A percentile compares a stretch with the other conserved stretches of the same genome.
phyloP scores from a whole-genome alignment of 2,329 filamentous ascomycete genomes.

The Albifimbria verrucaria region DNA sequence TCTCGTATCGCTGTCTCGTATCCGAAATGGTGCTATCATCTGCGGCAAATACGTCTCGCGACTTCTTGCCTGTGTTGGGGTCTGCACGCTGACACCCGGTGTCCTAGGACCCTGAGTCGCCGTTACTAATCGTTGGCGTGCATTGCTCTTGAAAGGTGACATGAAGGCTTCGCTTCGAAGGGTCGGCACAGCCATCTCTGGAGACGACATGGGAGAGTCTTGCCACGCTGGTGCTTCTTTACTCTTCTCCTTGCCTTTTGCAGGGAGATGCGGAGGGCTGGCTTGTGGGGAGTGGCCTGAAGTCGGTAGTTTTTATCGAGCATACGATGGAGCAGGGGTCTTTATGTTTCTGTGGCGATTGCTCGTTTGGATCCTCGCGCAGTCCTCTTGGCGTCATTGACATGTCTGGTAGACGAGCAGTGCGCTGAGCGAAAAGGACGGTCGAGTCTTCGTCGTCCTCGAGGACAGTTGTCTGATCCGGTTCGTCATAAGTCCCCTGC shows the following conservation, averaged over 20 bases:
- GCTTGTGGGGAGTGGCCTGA: constrained; percentile 81
- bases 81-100: constrained; percentile 83
- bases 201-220: constrained; percentile 65
- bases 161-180: constrained; percentile 83
- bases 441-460: constrained; percentile 43
- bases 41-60: constrained; percentile 44
- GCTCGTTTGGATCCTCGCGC: constrained; percentile 25
- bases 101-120: constrained; percentile 56
- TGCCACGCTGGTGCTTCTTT: constrained; percentile 42
- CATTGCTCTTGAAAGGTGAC: constrained; percentile 59
- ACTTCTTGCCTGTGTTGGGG: constrained; percentile 55
- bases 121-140: constrained; percentile 38
- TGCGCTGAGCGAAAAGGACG: constrained; percentile 48
- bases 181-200: constrained; percentile 77
- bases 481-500: constrained; percentile 41
- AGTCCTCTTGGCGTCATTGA: constrained; percentile 57
- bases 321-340: constrained; percentile 89
- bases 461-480: constrained; percentile 31
- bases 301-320: constrained; percentile 94
- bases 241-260: constrained; percentile 34
- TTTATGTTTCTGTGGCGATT: constrained; percentile 38
- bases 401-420: constrained; percentile 57
- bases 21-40: constrained; percentile 17
- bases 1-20: constrained; percentile 46
- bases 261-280: constrained; percentile 41